These are phyloP conservation scores for Monilinia fructigena DNA, from an alignment of 2,329 filamentous ascomycete genomes.

Conservation along the genomic window DNA sequence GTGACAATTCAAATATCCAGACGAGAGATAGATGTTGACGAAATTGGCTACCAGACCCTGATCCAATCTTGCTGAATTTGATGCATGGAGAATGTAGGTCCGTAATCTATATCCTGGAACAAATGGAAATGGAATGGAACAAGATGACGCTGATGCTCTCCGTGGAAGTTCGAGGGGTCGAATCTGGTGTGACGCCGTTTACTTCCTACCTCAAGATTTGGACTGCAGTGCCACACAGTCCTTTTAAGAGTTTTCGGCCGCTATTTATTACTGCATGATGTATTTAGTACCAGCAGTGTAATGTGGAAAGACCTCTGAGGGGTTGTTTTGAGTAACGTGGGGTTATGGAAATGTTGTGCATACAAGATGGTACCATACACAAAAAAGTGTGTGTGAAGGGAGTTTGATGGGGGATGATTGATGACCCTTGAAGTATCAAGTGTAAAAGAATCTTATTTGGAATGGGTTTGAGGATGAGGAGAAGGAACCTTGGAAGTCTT, in stretches of 20 bases:
- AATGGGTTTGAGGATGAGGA: not conserved
- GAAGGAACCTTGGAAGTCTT: too few species aligned
- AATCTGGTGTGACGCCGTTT: slow-evolving; percentile 2
- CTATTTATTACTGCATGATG: slow-evolving; percentile 16
- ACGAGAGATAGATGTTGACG: not conserved
- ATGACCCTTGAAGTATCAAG: not conserved
- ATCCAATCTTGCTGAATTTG: not conserved
- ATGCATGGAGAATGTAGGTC: slow-evolving; percentile 3
- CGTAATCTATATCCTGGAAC: not conserved
- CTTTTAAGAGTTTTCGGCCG: slow-evolving; percentile 8
- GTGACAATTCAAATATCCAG: slow-evolving; percentile 7
- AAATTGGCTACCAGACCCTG: not conserved
- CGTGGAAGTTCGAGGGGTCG: not conserved
- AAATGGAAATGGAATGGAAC: slow-evolving; percentile 7
- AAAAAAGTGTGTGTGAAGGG: not conserved
- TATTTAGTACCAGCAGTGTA: slow-evolving; percentile 19
- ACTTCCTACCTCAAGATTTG: not conserved
- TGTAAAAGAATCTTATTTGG: not conserved
- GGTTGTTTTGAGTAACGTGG: slow-evolving; percentile 19
- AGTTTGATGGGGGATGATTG: not conserved
- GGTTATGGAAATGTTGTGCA: slow-evolving; percentile 15
- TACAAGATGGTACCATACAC: slow-evolving; percentile 13
- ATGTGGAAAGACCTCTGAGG: slow-evolving; percentile 14
- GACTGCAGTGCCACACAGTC: slow-evolving; percentile 11
- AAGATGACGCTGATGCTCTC: not conserved